A percentile compares a stretch with the other conserved stretches of the same genome.
Conservation (phyloP, 768 basidiomycete genomes). For the Pisolithus albus region DNA sequence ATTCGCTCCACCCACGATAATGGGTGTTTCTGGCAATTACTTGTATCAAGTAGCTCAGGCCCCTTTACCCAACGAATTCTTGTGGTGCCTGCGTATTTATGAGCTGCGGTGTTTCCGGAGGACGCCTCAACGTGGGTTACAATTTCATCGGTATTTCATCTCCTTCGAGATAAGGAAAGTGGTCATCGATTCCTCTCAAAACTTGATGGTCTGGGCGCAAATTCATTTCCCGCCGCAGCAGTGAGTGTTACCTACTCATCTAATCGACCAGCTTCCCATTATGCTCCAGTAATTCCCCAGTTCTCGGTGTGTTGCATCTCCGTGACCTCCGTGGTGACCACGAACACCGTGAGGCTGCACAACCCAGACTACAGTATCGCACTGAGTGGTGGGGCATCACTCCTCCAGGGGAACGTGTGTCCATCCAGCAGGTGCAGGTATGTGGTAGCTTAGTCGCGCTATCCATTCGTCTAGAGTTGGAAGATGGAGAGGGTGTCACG, state of each 20-base stretch:
- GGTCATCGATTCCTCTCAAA: slow-evolving; percentile 26
- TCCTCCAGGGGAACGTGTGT: slow-evolving; percentile 27
- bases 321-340: slow-evolving; percentile 50
- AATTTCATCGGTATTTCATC: slow-evolving; percentile 26
- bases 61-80: slow-evolving; percentile 24
- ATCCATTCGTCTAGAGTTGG: slow-evolving; percentile 25
- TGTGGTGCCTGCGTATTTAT: slow-evolving; percentile 28
- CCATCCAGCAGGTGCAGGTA: slow-evolving; percentile 24
- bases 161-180: slow-evolving; percentile 29
- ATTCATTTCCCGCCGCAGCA: slow-evolving; percentile 25
- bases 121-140: slow-evolving; percentile 18
- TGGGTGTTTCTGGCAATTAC: slow-evolving; percentile 26
- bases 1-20: slow-evolving; percentile 27
- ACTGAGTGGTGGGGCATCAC: slow-evolving; percentile 31
- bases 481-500: slow-evolving; percentile 27
- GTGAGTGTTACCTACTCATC: slow-evolving; percentile 6
- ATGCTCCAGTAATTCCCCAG: slow-evolving; percentile 19
- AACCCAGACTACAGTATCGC: slow-evolving; percentile 22
- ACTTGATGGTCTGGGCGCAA: slow-evolving; percentile 26
- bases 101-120: slow-evolving; percentile 28
- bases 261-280: not conserved
- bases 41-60: slow-evolving; percentile 30
- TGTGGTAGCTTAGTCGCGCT: slow-evolving; percentile 19
- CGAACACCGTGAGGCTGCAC: slow-evolving; percentile 41
- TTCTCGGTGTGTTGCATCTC: slow-evolving; percentile 36